Evolutionary conservation across 495 filamentous ascomycete genomes (phyloP), one percentile per base, ranked within the genome.

Genomic region (Penicillium fimorum): DNA sequence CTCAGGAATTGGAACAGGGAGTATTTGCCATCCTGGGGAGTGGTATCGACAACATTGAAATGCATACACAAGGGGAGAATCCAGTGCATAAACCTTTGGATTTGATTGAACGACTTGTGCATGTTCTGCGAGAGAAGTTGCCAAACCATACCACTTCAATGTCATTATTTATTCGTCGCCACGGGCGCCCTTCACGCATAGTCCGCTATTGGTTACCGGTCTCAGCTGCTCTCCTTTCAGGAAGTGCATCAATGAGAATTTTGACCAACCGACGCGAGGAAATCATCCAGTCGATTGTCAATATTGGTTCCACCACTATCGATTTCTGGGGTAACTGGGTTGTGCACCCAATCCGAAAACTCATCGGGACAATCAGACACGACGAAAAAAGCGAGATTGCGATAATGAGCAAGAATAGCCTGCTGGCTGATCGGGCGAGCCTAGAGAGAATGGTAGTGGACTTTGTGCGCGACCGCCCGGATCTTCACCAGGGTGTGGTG

Each of bases 311-410:
- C 0, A 98, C 94, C 4, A 75, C 85, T 0, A 74, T 90, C 45
- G 94, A 96, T 67, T 98, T 98, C 64, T 96, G 90, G 87, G 72
- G 81, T 44, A 98, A 98, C 69, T 98, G 94, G 94, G 89, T 98
- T 15, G 73, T 98, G 18, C 87, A 92, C 17, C 94, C 94, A 0
- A 74, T 84, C 3, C 82, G 82, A 57, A 91, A 92, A 69, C 79
- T 98, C 13, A 81, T 98, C 58, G 84, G 86, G 12, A 98, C 94
- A 0, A 97, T 98, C 63, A 83, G 92, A 12, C 94, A 97, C 63
- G 90, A 96, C 63, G 82, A 87, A 54, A 87, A 84, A 59, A 95
- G 89, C 59, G 93, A 96, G 66, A 92, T 98, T 53, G 91, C 92
- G 18, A 87, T 98, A 56, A 94, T 97, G 89, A 96, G 90, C 72